Evolutionary conservation across 495 filamentous ascomycete genomes (phyloP).

Genomic region (Lepraria neglecta): DNA sequence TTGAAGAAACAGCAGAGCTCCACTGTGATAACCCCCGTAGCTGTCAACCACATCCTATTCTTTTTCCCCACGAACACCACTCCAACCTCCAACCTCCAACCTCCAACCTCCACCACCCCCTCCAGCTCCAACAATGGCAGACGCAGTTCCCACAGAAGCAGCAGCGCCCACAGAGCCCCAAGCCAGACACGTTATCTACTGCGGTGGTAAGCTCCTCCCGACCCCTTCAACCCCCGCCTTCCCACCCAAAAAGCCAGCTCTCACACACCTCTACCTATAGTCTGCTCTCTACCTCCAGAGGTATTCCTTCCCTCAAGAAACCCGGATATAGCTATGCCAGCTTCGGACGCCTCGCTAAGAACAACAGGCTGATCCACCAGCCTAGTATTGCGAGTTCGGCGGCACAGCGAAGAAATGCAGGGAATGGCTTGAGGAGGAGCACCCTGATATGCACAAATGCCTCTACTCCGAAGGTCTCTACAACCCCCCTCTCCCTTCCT

Average conservation of each 20-base stretch:
- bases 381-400: slow-evolving; percentile 96
- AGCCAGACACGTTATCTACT: slow-evolving; percentile 66
- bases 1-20: no score
- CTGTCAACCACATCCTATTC: no score
- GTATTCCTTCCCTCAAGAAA: slow-evolving; percentile 45
- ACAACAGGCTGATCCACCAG: slow-evolving; percentile 27
- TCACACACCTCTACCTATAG: slow-evolving; percentile 39
- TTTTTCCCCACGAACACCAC: no score
- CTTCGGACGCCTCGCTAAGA: slow-evolving; percentile 26
- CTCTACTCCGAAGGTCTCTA: slow-evolving; percentile 76
- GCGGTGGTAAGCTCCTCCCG: slow-evolving; percentile 56
- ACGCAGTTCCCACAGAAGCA: slow-evolving; percentile 34
- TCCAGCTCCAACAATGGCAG: slow-evolving; percentile 26
- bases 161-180: slow-evolving; percentile 48
- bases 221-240: slow-evolving; percentile 16
- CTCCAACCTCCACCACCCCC: not conserved
- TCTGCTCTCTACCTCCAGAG: slow-evolving; percentile 90
- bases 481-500: not conserved
- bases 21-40: no score
- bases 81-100: not conserved
- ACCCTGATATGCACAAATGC: slow-evolving; percentile 63
- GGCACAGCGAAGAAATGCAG: slow-evolving; percentile 97
- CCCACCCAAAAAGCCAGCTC: not conserved
- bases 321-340: no score
- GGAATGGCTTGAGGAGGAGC: slow-evolving; percentile 78